A percentile compares a stretch with the other conserved stretches of the same genome.
These are phyloP conservation scores for Singerocomus inundabilis DNA, from an alignment of 1,284 basidiomycete species.

Conservation along the genomic window DNA sequence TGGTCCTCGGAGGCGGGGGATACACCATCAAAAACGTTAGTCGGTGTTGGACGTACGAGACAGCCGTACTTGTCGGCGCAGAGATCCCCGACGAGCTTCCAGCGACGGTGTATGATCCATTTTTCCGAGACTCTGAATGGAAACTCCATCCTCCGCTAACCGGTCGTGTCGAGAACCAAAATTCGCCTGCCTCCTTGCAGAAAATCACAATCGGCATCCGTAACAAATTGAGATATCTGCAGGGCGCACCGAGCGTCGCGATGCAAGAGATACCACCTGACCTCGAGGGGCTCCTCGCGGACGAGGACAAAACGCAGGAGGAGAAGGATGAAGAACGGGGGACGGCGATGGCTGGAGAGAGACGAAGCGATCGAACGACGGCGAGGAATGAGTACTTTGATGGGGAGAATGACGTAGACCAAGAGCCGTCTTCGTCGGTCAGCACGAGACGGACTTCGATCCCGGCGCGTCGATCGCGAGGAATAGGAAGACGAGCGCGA, in stretches of 20 bases:
- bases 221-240: conserved; percentile 91
- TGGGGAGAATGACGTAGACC: conserved; percentile 66
- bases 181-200: conserved; percentile 80
- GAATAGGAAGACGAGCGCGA: conserved; percentile 27
- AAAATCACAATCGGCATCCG: conserved; percentile 83
- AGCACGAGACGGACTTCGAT: conserved; percentile 15
- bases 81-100: conserved; percentile 86
- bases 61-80: conserved; percentile 89
- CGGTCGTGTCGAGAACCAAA: conserved; percentile 90
- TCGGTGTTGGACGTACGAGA: conserved; percentile 97
- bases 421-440: conserved; percentile 34
- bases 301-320: conserved; percentile 71
- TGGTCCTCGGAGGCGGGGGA: conserved; percentile 95
- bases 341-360: conserved; percentile 58
- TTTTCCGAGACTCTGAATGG: conserved; percentile 90
- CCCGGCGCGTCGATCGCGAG: conserved; percentile 30
- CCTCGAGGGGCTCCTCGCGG: conserved; percentile 74
- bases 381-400: conserved; percentile 72
- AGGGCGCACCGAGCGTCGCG: conserved; percentile 93
- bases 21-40: conserved; percentile 99
- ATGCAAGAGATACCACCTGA: conserved; percentile 98
- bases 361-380: conserved; percentile 47
- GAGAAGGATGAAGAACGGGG: conserved; percentile 70
- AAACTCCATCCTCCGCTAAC: conserved; percentile 92
- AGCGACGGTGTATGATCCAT: conserved; percentile 86